Evolutionary conservation across 2,329 filamentous ascomycete genomes (phyloP), one percentile per base, ranked within the genome.

Genomic region (Aspergillus fumigatiaffinis): DNA sequence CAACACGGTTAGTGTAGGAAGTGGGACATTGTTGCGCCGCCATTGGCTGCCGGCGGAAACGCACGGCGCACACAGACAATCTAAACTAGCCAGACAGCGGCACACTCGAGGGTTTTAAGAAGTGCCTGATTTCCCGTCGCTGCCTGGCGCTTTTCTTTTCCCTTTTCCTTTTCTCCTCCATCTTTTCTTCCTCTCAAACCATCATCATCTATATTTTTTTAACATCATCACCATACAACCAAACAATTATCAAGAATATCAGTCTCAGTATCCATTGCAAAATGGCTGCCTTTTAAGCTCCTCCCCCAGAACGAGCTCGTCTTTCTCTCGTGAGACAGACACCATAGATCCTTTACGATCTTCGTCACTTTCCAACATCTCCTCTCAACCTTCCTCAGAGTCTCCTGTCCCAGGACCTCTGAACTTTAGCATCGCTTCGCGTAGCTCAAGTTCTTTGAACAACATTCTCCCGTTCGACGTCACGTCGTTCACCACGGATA

Each of bases 401-500:
- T 68, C 71, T 76, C 73, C 75, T 75, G 56, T 68, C 60, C 60
- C 65, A 72, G 76, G 72, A 73, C 64, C 76, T 78, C 74, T 78
- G 76, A 77, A 77, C 73, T 73, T 71, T 41, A 69, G 73, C 72
- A 69, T 65, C 72, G 71, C 73, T 63, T 68, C 70, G 71, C 68
- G 72, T 76, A 73, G 75, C 75, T 71, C 72, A 68, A 75, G 72
- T 76, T 75, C 75, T 60, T 60, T 60, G 28, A 65, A 64, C 68
- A 72, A 64, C 58, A 71, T 73, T 70, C 55, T 66, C 58, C 63
- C 74, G 70, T 71, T 73, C 74, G 74, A 77, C 76, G 55, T 72
- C 52, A 71, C 70, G 74, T 77, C 77, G 73, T 78, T 77, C 77
- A 77, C 67, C 72, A 79, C 77, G 77, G 76, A 79, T 78, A 69